Evolutionary conservation across 768 basidiomycete species (phyloP), one percentile per base, ranked within the genome.

Genomic region (Postia placenta): DNA sequence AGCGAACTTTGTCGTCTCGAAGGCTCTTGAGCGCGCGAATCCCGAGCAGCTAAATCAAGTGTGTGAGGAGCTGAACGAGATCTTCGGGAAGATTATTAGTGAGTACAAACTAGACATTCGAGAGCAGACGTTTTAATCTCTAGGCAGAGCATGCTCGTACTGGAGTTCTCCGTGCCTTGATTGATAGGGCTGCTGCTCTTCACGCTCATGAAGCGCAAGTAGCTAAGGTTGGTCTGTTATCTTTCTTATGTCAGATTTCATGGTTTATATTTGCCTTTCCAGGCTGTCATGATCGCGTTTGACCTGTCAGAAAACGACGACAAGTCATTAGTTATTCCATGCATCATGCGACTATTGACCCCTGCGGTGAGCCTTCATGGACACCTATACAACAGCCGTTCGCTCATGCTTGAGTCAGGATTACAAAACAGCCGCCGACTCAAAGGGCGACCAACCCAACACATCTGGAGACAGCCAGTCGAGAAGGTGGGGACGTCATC

Each of bases 1-100:
- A 2, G 92, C 90, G 11, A 99, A 98, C 61, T 99, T 92, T 58
- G 93, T 97, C 19, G 73, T 93, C 4, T 86, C 93, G 0, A 85
- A 82, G 63, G 87, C 85, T 0, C 55, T 94, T 23, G 79, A 80
- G 43, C 73, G 89, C 40, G 63, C 83, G 11, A 70, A 76, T n/a
- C 70, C 66, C 15, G 66, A 68, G 3, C 80, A 87, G 52, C 61
- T 97, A 27, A 63, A 64, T 1, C 71, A 67, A 4, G 72, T 79
- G 14, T 74, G 83, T 39, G 57, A 65, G n/a, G 89, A 92, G 59
- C 69, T 93, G 27, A 64, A 70, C 40, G 62, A 71, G 35, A 80
- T 87, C 77, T 66, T 51, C 3, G 48, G 62, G 46, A 90, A 79
- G 53, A 60, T 85, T 37, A 81, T 87, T 38, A 79, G 92, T 87